These are phyloP conservation scores for Phoenix dactylifera DNA, from an alignment of 176 grass and related monocot species.

Conservation along the genomic window DNA sequence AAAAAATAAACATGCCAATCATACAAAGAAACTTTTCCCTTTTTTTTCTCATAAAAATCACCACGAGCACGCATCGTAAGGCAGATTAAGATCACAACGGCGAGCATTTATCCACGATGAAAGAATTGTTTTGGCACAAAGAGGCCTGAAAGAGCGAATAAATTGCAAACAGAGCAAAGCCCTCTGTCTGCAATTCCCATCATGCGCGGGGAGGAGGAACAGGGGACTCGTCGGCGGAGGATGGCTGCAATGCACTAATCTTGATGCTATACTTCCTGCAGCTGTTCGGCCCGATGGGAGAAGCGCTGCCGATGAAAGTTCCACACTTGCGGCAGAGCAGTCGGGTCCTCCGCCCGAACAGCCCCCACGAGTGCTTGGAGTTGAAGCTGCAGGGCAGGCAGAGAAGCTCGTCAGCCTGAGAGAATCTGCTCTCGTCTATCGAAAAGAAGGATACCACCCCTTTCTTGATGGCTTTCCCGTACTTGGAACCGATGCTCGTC, in stretches of 20 bases:
- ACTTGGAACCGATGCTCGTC: constrained; percentile 24
- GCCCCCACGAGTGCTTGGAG: constrained; percentile 13
- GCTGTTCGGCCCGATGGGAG: background rate
- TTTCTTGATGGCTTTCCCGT: constrained; percentile 11
- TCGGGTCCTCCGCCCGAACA: constrained; percentile 36
- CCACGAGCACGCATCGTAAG: too few species aligned
- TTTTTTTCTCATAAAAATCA: too few species aligned
- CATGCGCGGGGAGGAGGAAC: too few species aligned
- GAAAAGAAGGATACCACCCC: constrained; percentile 41
- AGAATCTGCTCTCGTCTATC: constrained; percentile 53
- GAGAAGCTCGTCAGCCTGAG: constrained; percentile 40
- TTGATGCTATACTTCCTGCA: constrained; percentile 26
- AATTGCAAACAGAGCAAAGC: too few species aligned
- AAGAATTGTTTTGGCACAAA: too few species aligned
- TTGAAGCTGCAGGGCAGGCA: constrained; percentile 28
- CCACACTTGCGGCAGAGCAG: constrained; percentile 55
- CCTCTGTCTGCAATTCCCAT: too few species aligned
- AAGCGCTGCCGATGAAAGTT: constrained; percentile 23
- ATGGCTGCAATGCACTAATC: constrained; percentile 35
- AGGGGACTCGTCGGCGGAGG: background rate
- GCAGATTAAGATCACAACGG: too few species aligned
- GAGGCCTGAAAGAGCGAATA: too few species aligned
- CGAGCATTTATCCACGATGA: too few species aligned
- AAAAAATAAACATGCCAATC: too few species aligned
- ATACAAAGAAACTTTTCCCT: too few species aligned